Evolutionary conservation across 495 filamentous ascomycete genomes (phyloP).

Genomic region (Penicillium canescens): DNA sequence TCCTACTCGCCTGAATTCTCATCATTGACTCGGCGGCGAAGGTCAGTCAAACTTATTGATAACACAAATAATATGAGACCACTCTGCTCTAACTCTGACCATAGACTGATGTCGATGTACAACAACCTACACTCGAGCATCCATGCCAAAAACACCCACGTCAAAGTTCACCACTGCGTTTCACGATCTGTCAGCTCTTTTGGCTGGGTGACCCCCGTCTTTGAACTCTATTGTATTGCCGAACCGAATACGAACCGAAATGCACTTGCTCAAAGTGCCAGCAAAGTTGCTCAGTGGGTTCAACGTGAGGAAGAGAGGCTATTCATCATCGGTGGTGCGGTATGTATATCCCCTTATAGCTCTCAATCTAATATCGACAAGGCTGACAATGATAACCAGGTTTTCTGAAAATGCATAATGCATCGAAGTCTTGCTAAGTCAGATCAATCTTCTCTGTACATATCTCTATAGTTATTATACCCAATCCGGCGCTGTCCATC

Average conservation of each 20-base stretch:
- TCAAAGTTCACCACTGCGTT: conserved; percentile 82
- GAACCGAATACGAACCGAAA: conserved; percentile 73
- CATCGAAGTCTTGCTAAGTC: background rate
- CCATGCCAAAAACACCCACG: conserved; percentile 77
- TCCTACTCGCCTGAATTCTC: conserved; percentile 72
- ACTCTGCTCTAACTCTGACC: background rate
- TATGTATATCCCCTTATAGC: conserved; percentile 34
- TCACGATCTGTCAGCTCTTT: conserved; percentile 72
- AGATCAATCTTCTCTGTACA: background rate
- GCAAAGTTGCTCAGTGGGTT: conserved; percentile 85
- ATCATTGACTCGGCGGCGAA: conserved; percentile 63
- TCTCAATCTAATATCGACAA: background rate
- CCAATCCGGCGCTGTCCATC: background rate
- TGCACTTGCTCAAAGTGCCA: conserved; percentile 80
- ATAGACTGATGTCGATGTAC: conserved; percentile 78
- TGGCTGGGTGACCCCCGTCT: conserved; percentile 85
- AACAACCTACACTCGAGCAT: conserved; percentile 78
- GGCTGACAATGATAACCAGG: conserved; percentile 15
- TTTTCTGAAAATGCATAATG: conserved; percentile 17
- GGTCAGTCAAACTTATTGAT: conserved; percentile 31
- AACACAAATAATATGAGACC: background rate
- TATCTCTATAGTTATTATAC: conserved; percentile 9
- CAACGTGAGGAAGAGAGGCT: conserved; percentile 86
- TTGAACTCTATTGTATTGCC: conserved; percentile 95
- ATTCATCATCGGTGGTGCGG: conserved; percentile 93